phyloP scores from a whole-genome alignment of 345 rosid species.

The Gossypium australe region DNA sequence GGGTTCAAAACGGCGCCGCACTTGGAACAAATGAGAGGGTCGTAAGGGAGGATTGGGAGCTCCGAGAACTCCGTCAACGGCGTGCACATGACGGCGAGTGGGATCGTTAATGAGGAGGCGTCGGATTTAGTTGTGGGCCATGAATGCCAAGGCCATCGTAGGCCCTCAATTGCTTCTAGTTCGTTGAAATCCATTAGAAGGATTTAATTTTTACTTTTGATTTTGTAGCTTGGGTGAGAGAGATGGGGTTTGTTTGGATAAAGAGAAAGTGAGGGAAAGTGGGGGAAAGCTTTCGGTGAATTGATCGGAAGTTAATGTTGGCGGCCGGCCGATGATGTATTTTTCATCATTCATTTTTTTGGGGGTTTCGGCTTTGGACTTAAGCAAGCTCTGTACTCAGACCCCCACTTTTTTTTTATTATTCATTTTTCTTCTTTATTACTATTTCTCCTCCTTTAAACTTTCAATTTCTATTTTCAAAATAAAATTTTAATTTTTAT shows the following conservation, averaged over 20 bases:
- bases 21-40: constrained; percentile 59
- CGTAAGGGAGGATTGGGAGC: constrained; percentile 84
- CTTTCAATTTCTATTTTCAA: background rate
- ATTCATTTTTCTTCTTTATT: background rate
- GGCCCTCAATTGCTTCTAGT: constrained; percentile 83
- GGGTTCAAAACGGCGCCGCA: constrained; percentile 84
- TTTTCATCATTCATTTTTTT: background rate
- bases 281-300: background rate
- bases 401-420: no score
- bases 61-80: constrained; percentile 77
- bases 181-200: constrained; percentile 73
- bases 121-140: constrained; percentile 79
- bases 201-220: background rate
- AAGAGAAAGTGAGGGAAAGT: constrained; percentile 1
- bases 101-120: constrained; percentile 56
- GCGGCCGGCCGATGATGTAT: constrained; percentile 8
- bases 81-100: constrained; percentile 72
- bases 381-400: background rate
- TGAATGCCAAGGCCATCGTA: constrained; percentile 96
- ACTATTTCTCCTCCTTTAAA: background rate
- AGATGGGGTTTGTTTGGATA: background rate
- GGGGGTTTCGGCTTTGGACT: background rate
- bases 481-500: background rate
- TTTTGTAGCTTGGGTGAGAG: background rate
- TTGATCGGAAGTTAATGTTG: constrained; percentile 3